phyloP scores from a whole-genome alignment of 2,329 filamentous ascomycete genomes.

The Allantophomopsis cytisporea region DNA sequence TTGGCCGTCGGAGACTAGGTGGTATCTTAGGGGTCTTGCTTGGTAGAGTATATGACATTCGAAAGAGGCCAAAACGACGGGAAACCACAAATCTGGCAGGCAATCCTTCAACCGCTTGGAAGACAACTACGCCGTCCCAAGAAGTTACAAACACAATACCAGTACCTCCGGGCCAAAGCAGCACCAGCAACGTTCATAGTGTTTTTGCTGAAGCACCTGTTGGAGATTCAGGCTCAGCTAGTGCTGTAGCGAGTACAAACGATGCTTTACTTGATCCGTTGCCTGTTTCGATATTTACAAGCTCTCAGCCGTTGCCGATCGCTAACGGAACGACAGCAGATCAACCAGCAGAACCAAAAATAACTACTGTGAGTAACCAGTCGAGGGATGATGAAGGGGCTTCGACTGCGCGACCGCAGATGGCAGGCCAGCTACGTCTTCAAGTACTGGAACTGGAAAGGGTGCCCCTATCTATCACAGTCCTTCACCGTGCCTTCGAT shows the following conservation, averaged over 20 bases:
- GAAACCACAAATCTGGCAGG: conserved; percentile 1
- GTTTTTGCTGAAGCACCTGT: not conserved
- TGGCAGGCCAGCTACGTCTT: conserved; percentile 48
- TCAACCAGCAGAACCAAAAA: too few species aligned
- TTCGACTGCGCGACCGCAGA: conserved; percentile 20
- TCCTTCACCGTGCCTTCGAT: conserved; percentile 59
- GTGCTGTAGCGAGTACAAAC: too few species aligned
- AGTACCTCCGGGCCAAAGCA: not conserved
- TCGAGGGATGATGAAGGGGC: conserved; percentile 11
- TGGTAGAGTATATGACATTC: conserved; percentile 50
- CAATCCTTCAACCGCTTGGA: not conserved
- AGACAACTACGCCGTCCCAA: not conserved
- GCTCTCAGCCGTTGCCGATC: too few species aligned
- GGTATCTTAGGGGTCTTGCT: conserved; percentile 57
- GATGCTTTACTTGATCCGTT: too few species aligned
- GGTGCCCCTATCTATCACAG: conserved; percentile 56
- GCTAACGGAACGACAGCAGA: too few species aligned
- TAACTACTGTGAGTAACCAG: conserved; percentile 2
- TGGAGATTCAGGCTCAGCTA: too few species aligned
- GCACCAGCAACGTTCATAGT: not conserved
- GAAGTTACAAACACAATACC: not conserved
- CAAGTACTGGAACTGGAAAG: conserved; percentile 64
- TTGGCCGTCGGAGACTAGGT: conserved; percentile 50
- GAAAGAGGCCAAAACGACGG: conserved; percentile 15
- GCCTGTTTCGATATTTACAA: too few species aligned